Base-by-base conservation (phyloP, 139 green algal species). In the Chlamydomonas applanata region DNA sequence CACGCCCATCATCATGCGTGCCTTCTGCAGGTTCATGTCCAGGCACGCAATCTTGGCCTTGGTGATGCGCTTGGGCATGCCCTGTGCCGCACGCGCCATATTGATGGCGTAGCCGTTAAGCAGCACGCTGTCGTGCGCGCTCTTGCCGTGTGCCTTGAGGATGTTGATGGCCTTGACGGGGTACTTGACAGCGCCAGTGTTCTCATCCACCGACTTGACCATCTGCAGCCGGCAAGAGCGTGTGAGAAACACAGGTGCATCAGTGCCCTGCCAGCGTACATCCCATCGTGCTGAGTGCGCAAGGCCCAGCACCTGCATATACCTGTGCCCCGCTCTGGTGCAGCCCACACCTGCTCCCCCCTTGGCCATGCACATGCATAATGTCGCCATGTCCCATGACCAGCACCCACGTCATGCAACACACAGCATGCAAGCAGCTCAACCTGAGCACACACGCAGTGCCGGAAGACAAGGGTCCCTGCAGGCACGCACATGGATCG, bases 61-160 rank as follows among this genome's bases (percentile, higher is more conserved):
- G 20, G 69, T 16, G 1, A 90, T 66, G 25, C 72, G 36, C 40
- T 29, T 72, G 3, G 75, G 74, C 85, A 84, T 89, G 77, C 83
- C 89, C 82, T 96, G 89, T 53, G 93, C 92, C 20, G 96, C 93
- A 2, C 94, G 79, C 1, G 83, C 90, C 70, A 94, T 81, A 89
- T 98, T 98, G 72, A 99, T 83, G 4, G 96, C 96, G 73, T 99
- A 99, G 4, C 96, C 96, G 33, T 95, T 85, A n/a, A 99, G 81
- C 44, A 99, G 81, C 35, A 65, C 35, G 56, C 82, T 94, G 72
- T 99, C 96, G 29, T 85, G 79, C 0, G 91, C 86, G 65, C 82
- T 92, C 80, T 97, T 96, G 36, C 96, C 96, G 78, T 97, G 94
- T 27, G 96, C 96, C 79, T 99, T 99, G 11, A 99, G 89, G 45